Evolutionary conservation across 2,329 filamentous ascomycete genomes (phyloP), one percentile per base, ranked within the genome.

Genomic region (Onygenales sp.): DNA sequence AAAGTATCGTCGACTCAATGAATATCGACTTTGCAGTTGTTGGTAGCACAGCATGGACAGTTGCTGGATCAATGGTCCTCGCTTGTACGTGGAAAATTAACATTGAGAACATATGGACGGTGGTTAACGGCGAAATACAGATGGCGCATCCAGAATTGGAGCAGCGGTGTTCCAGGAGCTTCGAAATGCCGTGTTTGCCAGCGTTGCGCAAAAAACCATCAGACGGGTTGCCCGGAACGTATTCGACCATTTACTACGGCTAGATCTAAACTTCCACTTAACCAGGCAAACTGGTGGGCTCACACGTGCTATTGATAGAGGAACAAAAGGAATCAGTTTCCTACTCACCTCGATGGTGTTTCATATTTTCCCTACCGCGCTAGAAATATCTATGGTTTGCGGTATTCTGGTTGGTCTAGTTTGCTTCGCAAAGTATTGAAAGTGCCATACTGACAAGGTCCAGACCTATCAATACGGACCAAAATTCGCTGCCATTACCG

Each of bases 311-410:
- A 93, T 98, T 58, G 94, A 98, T 66, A 84, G 94, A 58, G 93
- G 93, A 65, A 98, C 93, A 17, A 98, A 98, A 72, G 94, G 93
- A 58, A 98, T 98, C 68, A 96, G 89, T 76, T 98, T 97, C 69
- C 71, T 98, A 60, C 77, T 98, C 58, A 95, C 90, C 0, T 96
- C 91, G 62, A 98, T 98, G 92, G 89, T 98, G 33, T 97, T 98
- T 64, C 93, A 98, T 68, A 86, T 98, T 54, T 80, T 97, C 13
- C 93, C 93, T 0, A 98, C 92, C 0, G 88, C 90, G 0, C 73
- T 98, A 35, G 93, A 98, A 67, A 98, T 98, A 57, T 83, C 85
- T 55, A 85, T 98, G 78, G 93, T 98, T 1, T 98, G 93, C 67
- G 90, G 91, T 56, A 97, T 98, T 56, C 72, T 98, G 67, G 79